These are phyloP conservation scores for Areca catechu DNA, from an alignment of 176 grass and related monocot genomes.

Conservation along the genomic window DNA sequence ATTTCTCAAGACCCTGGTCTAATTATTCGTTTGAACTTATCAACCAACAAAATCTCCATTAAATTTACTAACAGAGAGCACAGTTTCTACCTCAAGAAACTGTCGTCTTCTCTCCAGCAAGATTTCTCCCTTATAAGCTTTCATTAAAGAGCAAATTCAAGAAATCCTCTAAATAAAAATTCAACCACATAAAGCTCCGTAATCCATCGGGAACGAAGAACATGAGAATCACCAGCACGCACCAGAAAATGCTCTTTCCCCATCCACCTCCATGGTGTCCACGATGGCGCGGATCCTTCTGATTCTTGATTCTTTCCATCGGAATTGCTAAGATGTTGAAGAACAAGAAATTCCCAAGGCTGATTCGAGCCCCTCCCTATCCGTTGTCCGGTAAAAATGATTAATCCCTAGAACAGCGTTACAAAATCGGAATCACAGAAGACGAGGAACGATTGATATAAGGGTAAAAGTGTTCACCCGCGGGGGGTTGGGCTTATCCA, in stretches of 20 bases:
- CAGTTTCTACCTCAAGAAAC: too few relatives aligned
- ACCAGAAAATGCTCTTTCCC: constrained; percentile 94
- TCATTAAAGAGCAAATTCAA: too few relatives aligned
- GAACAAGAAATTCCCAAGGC: constrained; percentile 94
- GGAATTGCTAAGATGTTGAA: constrained; percentile 84
- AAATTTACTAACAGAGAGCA: too few relatives aligned
- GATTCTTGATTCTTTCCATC: constrained; percentile 92
- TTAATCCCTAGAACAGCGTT: constrained; percentile 63
- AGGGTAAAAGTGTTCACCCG: constrained; percentile 1
- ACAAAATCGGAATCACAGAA: not conserved
- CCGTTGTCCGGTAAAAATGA: constrained; percentile 84
- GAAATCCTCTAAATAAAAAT: too few relatives aligned
- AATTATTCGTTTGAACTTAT: too few relatives aligned
- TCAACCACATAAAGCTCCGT: too few relatives aligned
- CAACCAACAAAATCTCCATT: too few relatives aligned
- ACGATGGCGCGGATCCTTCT: constrained; percentile 91
- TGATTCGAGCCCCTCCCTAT: constrained; percentile 98
- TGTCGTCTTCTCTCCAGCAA: too few relatives aligned
- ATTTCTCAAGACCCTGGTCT: too few relatives aligned
- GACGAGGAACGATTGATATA: too few relatives aligned
- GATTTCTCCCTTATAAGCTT: too few relatives aligned
- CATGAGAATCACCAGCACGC: constrained; percentile 76
- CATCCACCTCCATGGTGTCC: constrained; percentile 99
- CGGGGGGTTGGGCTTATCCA: constrained; percentile 85
- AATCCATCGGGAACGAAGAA: constrained; percentile 90